These are phyloP conservation scores for Septoria linicola DNA, from an alignment of 2,329 filamentous ascomycete genomes.

Conservation along the genomic window DNA sequence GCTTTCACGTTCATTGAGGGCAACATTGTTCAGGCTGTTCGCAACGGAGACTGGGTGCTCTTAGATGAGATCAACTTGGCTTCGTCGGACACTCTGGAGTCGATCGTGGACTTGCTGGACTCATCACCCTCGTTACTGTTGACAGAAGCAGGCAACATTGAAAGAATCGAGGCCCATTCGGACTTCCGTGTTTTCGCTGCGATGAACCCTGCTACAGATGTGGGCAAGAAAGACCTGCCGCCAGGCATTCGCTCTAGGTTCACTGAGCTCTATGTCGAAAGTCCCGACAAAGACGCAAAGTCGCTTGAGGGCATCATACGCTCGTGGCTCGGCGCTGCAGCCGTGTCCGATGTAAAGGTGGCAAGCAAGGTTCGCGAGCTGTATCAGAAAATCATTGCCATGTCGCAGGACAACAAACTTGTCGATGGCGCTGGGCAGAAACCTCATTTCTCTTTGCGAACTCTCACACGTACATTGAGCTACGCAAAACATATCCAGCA, in stretches of 20 bases:
- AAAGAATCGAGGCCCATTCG: conserved; percentile 83
- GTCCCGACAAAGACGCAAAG: conserved; percentile 81
- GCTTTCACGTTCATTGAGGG: conserved; percentile 96
- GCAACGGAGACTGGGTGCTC: conserved; percentile 95
- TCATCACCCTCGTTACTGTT: conserved; percentile 78
- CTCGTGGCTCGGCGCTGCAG: conserved; percentile 72
- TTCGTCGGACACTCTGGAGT: conserved; percentile 90
- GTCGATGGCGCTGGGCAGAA: conserved; percentile 95
- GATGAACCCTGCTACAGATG: conserved; percentile 98
- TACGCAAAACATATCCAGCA: conserved; percentile 85
- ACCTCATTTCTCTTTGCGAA: conserved; percentile 94
- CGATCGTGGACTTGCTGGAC: conserved; percentile 83
- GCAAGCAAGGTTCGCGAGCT: conserved; percentile 79
- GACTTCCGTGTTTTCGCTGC: conserved; percentile 96
- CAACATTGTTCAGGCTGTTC: conserved; percentile 90
- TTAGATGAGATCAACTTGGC: conserved; percentile 97
- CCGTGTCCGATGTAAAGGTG: conserved; percentile 69
- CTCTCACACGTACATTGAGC: conserved; percentile 81
- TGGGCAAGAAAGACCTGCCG: conserved; percentile 91
- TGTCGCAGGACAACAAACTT: conserved; percentile 77
- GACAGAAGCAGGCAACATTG: conserved; percentile 89
- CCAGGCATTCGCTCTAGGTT: conserved; percentile 87
- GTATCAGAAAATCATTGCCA: conserved; percentile 81
- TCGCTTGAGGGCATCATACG: conserved; percentile 86
- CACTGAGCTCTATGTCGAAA: conserved; percentile 91